These are phyloP conservation scores for Biscogniauxia mediterranea DNA, from an alignment of 2,329 filamentous ascomycete species.

Conservation along the genomic window DNA sequence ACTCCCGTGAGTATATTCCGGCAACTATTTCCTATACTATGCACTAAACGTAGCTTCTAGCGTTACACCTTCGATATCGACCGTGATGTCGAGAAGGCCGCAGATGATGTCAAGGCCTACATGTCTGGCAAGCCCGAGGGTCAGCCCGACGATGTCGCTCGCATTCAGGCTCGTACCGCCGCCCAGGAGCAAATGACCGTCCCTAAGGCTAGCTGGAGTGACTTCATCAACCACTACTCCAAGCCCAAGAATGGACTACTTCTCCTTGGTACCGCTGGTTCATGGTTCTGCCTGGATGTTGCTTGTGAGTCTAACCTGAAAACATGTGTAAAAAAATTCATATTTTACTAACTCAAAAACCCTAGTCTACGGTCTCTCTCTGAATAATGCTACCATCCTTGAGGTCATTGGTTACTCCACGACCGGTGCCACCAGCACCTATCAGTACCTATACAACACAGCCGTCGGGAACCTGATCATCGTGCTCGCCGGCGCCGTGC, in stretches of 20 bases:
- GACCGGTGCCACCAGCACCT: slow-evolving; percentile 52
- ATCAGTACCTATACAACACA: slow-evolving; percentile 69
- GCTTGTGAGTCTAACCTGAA: slow-evolving; percentile 46
- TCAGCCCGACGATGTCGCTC: slow-evolving; percentile 63
- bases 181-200: slow-evolving; percentile 56
- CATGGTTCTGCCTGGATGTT: slow-evolving; percentile 66
- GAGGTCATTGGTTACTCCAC: slow-evolving; percentile 68
- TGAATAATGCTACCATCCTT: slow-evolving; percentile 75
- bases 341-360: slow-evolving; percentile 34
- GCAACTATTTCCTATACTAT: not conserved
- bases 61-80: slow-evolving; percentile 84
- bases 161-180: slow-evolving; percentile 55
- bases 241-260: slow-evolving; percentile 71
- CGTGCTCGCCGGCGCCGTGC: slow-evolving; percentile 74
- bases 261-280: slow-evolving; percentile 75
- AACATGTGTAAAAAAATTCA: not conserved
- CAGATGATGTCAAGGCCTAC: slow-evolving; percentile 73
- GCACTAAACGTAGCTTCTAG: slow-evolving; percentile 17
- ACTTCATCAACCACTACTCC: slow-evolving; percentile 70
- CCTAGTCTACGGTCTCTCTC: slow-evolving; percentile 59
- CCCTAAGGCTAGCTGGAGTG: slow-evolving; percentile 68
- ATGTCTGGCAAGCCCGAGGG: slow-evolving; percentile 63
- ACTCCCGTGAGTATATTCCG: slow-evolving; percentile 52
- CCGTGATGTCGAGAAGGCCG: slow-evolving; percentile 71
- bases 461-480: slow-evolving; percentile 78